Conservation (phyloP, 192 early-diverging fungal genomes). For the Lunasporangiospora selenospora region DNA sequence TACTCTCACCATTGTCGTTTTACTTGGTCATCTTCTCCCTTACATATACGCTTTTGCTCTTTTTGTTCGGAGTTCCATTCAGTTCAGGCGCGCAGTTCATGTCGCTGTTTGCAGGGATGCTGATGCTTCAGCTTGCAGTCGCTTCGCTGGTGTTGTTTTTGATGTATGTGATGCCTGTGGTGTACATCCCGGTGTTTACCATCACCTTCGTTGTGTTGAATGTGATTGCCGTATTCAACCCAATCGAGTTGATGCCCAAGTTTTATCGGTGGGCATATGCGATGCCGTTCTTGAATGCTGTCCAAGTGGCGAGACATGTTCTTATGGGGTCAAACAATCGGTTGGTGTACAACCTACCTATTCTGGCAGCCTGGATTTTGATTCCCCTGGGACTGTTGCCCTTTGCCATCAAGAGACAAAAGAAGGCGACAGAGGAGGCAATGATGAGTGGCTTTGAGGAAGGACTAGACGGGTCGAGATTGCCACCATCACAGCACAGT, state of each 20-base stretch:
- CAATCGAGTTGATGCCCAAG: slow-evolving; percentile 40
- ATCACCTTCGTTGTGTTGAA: slow-evolving; percentile 48
- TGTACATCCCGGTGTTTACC: slow-evolving; percentile 29
- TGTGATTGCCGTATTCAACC: slow-evolving; percentile 44
- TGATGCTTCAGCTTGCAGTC: slow-evolving; percentile 25
- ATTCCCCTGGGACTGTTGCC: slow-evolving; percentile 30
- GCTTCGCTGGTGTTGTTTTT: slow-evolving; percentile 39
- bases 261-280: slow-evolving; percentile 52
- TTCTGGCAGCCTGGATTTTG: slow-evolving; percentile 49
- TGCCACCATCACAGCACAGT: too few relatives aligned
- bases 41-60: slow-evolving; percentile 20
- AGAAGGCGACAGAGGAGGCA: slow-evolving; percentile 9
- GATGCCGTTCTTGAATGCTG: slow-evolving; percentile 58
- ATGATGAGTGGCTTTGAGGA: slow-evolving; percentile 5
- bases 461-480: too few relatives aligned
- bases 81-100: slow-evolving; percentile 24
- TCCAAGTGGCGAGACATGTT: slow-evolving; percentile 46
- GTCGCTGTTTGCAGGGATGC: slow-evolving; percentile 36
- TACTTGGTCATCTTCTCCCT: slow-evolving; percentile 19
- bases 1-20: slow-evolving; percentile 15
- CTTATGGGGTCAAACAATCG: slow-evolving; percentile 53
- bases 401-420: slow-evolving; percentile 34
- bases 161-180: slow-evolving; percentile 37
- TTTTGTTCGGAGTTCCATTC: slow-evolving; percentile 29
- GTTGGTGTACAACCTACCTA: slow-evolving; percentile 39